These are phyloP conservation scores for Colletotrichum acutatum DNA, from an alignment of 2,329 filamentous ascomycete genomes.

Conservation along the genomic window DNA sequence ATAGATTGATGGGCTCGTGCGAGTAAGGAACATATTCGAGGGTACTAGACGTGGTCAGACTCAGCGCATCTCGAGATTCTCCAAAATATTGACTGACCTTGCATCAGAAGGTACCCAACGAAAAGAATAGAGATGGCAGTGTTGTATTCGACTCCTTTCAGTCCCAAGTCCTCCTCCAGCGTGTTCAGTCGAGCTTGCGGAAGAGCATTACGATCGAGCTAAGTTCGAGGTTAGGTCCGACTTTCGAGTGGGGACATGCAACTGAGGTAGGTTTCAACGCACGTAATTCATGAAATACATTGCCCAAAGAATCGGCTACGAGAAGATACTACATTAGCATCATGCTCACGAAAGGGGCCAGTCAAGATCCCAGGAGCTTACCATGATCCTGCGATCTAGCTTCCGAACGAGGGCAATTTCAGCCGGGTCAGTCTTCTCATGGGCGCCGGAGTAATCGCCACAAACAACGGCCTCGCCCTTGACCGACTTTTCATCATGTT, in stretches of 20 bases:
- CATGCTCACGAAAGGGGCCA: no score
- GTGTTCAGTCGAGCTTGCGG: slow-evolving; percentile 38
- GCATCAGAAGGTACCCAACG: slow-evolving; percentile 50
- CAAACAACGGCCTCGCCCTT: slow-evolving; percentile 4
- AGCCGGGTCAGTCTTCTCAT: slow-evolving; percentile 39
- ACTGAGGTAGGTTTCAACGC: background rate
- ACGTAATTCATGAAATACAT: slow-evolving; percentile 40
- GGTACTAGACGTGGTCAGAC: slow-evolving; percentile 38
- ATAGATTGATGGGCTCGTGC: slow-evolving; percentile 52
- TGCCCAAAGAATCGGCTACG: slow-evolving; percentile 38
- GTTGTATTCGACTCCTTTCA: slow-evolving; percentile 39
- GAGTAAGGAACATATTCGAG: slow-evolving; percentile 56
- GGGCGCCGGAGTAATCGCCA: slow-evolving; percentile 37
- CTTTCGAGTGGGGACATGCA: no score
- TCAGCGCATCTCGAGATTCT: no score
- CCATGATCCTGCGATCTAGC: slow-evolving; percentile 41
- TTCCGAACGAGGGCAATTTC: slow-evolving; percentile 41
- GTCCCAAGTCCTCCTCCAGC: slow-evolving; percentile 37
- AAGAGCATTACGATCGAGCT: slow-evolving; percentile 38
- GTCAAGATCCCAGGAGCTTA: background rate
- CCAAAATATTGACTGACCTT: slow-evolving; percentile 35
- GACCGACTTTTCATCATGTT: slow-evolving; percentile 23
- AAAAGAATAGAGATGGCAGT: slow-evolving; percentile 39
- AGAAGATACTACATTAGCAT: background rate
- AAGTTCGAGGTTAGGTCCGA: background rate